A percentile compares a stretch with the other conserved stretches of the same genome.
phyloP scores from a whole-genome alignment of 495 filamentous ascomycete genomes.

The Tuber indicum region DNA sequence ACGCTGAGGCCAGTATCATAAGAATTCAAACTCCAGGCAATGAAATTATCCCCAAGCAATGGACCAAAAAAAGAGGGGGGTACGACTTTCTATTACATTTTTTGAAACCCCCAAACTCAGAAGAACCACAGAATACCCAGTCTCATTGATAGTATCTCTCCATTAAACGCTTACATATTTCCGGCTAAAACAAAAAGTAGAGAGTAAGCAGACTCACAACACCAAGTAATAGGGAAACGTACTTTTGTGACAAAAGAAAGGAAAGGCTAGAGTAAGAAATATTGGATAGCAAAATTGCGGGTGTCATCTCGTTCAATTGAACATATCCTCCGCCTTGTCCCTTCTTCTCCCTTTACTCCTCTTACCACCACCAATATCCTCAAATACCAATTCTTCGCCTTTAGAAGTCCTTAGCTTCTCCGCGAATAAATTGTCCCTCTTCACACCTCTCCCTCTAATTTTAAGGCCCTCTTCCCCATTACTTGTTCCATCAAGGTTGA shows the following conservation, averaged over 20 bases:
- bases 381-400: slow-evolving; percentile 33
- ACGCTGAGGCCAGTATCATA: neutral
- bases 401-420: slow-evolving; percentile 36
- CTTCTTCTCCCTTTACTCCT: slow-evolving; percentile 25
- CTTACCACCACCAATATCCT: slow-evolving; percentile 7
- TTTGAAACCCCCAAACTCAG: neutral
- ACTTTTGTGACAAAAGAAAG: neutral
- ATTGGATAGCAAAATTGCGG: neutral
- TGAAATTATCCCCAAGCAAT: neutral
- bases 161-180: neutral
- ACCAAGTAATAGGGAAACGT: neutral
- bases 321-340: slow-evolving; percentile 40
- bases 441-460: slow-evolving; percentile 28
- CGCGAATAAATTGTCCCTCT: slow-evolving; percentile 38
- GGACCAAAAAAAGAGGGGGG: neutral
- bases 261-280: neutral
- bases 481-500: slow-evolving; percentile 16
- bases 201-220: neutral
- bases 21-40: neutral
- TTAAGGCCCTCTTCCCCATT: slow-evolving; percentile 16
- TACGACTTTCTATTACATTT: neutral
- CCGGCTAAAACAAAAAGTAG: neutral
- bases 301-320: slow-evolving; percentile 16
- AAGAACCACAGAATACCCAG: neutral
- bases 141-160: neutral